Conservation (phyloP, 352 stramenopile species). For the Phytopythium oedochilum region DNA sequence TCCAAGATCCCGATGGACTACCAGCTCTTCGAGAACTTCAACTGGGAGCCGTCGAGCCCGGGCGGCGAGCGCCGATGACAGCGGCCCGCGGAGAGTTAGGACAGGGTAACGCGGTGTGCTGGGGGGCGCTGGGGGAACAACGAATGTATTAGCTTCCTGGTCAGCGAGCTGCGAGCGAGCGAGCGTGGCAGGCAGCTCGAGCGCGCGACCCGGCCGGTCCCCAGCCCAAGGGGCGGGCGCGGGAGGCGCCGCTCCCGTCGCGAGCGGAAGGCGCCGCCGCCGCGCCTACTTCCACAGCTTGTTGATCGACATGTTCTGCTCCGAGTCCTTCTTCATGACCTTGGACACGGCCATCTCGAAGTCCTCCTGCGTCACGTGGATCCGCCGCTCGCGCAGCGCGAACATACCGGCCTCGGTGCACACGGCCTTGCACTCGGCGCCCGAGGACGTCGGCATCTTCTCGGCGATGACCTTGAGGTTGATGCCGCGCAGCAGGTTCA, state of each 20-base stretch:
- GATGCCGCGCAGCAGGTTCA: slow-evolving; percentile 99
- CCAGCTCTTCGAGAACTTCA: slow-evolving; percentile 85
- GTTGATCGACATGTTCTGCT: slow-evolving; percentile 97
- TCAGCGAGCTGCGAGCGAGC: not conserved
- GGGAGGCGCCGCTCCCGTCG: not conserved
- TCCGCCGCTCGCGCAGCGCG: slow-evolving; percentile 97
- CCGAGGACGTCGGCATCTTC: slow-evolving; percentile 97
- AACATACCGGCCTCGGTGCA: slow-evolving; percentile 99
- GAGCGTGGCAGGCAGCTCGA: not conserved
- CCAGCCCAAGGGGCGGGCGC: not conserved
- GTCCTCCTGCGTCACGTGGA: slow-evolving; percentile 99
- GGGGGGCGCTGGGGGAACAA: not conserved
- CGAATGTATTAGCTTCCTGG: slow-evolving; percentile 2
- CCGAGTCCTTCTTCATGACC: slow-evolving; percentile 99
- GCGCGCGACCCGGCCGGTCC: not conserved
- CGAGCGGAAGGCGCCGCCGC: not conserved
- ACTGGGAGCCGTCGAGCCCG: slow-evolving; percentile 52
- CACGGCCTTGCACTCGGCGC: slow-evolving; percentile 99
- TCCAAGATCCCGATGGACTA: slow-evolving; percentile 77
- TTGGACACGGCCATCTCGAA: slow-evolving; percentile 99
- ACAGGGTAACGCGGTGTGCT: too few species aligned
- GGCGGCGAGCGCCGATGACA: not conserved
- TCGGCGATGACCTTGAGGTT: slow-evolving; percentile 97
- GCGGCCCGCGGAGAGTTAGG: too few species aligned
- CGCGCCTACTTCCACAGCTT: slow-evolving; percentile 99